phyloP scores from a whole-genome alignment of 176 grass and related monocot species.

The Carex kokanica region DNA sequence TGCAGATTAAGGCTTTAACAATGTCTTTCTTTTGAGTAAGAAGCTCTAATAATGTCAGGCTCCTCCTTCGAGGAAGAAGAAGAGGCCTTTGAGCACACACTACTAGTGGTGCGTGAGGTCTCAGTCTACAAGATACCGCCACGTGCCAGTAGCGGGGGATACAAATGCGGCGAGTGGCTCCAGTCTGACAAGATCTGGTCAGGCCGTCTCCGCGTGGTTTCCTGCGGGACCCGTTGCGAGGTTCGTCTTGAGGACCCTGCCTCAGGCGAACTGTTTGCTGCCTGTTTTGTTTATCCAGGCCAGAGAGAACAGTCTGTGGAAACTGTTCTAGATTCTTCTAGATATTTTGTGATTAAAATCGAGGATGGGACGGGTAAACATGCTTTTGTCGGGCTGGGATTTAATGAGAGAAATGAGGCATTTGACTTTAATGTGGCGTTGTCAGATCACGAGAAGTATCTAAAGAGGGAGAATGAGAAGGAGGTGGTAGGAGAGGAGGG shows the following conservation, averaged over 20 bases:
- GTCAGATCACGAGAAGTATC: conserved; percentile 96
- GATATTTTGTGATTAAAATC: conserved; percentile 76
- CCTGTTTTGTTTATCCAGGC: conserved; percentile 19
- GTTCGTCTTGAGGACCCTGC: conserved; percentile 72
- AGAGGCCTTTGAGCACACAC: conserved; percentile 93
- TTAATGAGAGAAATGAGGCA: conserved; percentile 92
- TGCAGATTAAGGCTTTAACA: neutral
- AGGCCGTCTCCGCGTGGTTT: conserved; percentile 91
- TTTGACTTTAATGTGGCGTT: conserved; percentile 98
- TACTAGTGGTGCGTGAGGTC: conserved; percentile 94
- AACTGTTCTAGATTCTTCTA: conserved; percentile 61
- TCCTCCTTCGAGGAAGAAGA: conserved; percentile 69
- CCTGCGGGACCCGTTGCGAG: conserved; percentile 80
- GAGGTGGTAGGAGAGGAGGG: conserved; percentile 51
- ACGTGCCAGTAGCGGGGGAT: conserved; percentile 79
- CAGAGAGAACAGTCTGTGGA: conserved; percentile 31
- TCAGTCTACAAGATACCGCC: conserved; percentile 95
- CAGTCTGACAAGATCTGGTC: conserved; percentile 98
- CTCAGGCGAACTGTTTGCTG: conserved; percentile 82
- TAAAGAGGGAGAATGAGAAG: conserved; percentile 95
- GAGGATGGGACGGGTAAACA: conserved; percentile 56
- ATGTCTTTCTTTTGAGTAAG: conserved; percentile 4
- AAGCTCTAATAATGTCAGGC: conserved; percentile 3
- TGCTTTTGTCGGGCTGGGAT: conserved; percentile 91
- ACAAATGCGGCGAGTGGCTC: conserved; percentile 99